Base-by-base conservation (phyloP, 352 stramenopile species). In the Phytophthora boehmeriae region DNA sequence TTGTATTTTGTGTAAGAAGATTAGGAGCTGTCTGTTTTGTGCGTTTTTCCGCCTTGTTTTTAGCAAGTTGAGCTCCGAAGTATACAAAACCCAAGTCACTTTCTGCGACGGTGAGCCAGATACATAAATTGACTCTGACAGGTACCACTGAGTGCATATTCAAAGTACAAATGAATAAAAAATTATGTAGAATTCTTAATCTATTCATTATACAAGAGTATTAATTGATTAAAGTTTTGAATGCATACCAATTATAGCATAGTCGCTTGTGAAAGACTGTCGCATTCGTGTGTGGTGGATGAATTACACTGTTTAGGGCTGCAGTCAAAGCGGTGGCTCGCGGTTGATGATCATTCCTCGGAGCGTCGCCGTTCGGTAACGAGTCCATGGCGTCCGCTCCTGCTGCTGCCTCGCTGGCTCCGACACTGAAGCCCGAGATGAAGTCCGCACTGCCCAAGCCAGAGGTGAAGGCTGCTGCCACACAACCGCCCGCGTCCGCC, bases 401-500 rank as follows among this genome's bases (percentile, higher is more conserved):
- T 35, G 20, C n/a, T 13, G 14, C 23, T 5, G 28, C n/a, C 11
- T 17, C 25, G 4, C 50, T 59, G 30, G 32, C 44, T 20, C 42
- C 43, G 13, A 34, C 11, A 2, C 14, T 39, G 36, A 13, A 36
- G 14, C 19, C 38, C 39, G 22, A 44, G 13, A 17, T 22, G 14
- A 44, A 44, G 38, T 17, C 38, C 2, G 8, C n/a, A 16, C 38
- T 22, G n/a, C 25, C 34, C 11, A 17, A 44, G 23, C 8, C 22
- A 27, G 65, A 66, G 43, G 13, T 27, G 8, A 25, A 51, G 34
- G 23, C 25, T 39, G 20, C 52, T 52, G 43, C 17, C 8, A 38
- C 10, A 19, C 46, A 71, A 16, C 54, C 58, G n/a, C 58, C 66
- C 17, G 59, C 68, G 2, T 51, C 70, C 16, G 66, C 68, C 27